phyloP scores from a whole-genome alignment of 179 eudicot genomes.

The Patellifolia procumbens region DNA sequence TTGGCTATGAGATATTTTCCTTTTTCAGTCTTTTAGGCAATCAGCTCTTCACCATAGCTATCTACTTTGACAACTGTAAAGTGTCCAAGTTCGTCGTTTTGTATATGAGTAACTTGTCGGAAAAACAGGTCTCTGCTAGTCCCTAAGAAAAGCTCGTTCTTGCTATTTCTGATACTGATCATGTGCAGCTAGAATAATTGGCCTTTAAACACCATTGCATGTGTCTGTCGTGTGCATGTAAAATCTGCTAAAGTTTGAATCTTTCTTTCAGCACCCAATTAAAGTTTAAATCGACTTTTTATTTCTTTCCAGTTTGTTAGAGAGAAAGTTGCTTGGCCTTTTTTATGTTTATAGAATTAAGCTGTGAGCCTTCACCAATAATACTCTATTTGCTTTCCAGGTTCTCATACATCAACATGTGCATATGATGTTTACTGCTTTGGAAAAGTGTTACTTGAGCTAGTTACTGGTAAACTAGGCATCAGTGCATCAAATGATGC shows the following conservation, averaged over 20 bases:
- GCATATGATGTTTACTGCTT: conserved; percentile 86
- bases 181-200: background rate
- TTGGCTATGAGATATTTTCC: background rate
- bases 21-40: background rate
- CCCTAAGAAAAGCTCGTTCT: background rate
- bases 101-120: background rate
- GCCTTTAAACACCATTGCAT: background rate
- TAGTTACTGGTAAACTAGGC: conserved; percentile 81
- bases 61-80: background rate
- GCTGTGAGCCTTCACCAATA: background rate
- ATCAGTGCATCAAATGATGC: conserved; percentile 55
- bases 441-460: conserved; percentile 80
- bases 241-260: too few relatives aligned
- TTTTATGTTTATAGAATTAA: background rate
- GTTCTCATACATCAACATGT: conserved; percentile 53
- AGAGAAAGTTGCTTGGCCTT: too few relatives aligned
- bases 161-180: background rate
- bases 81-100: background rate
- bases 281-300: too few relatives aligned
- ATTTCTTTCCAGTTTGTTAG: too few relatives aligned
- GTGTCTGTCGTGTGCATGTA: too few relatives aligned
- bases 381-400: conserved; percentile 35
- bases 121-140: background rate
- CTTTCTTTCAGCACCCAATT: too few relatives aligned
- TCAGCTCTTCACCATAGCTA: background rate